Conservation (phyloP, 768 basidiomycete species). For the Mycena maculata region DNA sequence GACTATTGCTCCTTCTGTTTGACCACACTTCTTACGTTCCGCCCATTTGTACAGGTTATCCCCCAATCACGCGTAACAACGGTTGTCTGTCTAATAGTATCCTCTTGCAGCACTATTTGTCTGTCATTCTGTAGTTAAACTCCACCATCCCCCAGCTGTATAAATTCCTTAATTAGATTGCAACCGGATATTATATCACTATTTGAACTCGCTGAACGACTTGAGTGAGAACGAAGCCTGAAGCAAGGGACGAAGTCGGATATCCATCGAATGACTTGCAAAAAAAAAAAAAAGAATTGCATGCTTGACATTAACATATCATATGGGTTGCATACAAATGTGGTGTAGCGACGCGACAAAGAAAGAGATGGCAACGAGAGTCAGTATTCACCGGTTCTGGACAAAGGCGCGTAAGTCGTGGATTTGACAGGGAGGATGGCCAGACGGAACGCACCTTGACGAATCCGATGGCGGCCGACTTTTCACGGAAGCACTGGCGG, state of each 20-base stretch:
- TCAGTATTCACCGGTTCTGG: slow-evolving; percentile 34
- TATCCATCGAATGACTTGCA: neutral
- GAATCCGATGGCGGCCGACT: slow-evolving; percentile 93
- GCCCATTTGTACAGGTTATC: slow-evolving; percentile 72
- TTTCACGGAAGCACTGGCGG: slow-evolving; percentile 99
- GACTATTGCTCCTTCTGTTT: slow-evolving; percentile 66
- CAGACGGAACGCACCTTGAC: slow-evolving; percentile 73
- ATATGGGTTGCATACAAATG: slow-evolving; percentile 33
- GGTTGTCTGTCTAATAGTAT: slow-evolving; percentile 77
- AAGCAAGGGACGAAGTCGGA: neutral
- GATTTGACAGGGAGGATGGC: neutral
- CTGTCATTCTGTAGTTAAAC: slow-evolving; percentile 77
- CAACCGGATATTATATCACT: slow-evolving; percentile 40
- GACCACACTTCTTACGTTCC: slow-evolving; percentile 54
- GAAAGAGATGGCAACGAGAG: neutral
- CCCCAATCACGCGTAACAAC: slow-evolving; percentile 58
- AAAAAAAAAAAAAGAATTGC: slow-evolving; percentile 1
- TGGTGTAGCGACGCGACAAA: slow-evolving; percentile 30
- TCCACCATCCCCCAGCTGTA: slow-evolving; percentile 64
- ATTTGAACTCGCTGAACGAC: slow-evolving; percentile 21
- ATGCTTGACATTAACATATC: slow-evolving; percentile 34
- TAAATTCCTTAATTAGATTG: slow-evolving; percentile 60
- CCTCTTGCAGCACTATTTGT: slow-evolving; percentile 68
- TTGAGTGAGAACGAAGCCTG: neutral
- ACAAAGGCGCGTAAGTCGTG: neutral